Percentiles rank a stretch among this genome's conserved stretches.
These are phyloP conservation scores for Emergomyces africanus DNA, from an alignment of 2,329 filamentous ascomycete genomes.

Conservation along the genomic window DNA sequence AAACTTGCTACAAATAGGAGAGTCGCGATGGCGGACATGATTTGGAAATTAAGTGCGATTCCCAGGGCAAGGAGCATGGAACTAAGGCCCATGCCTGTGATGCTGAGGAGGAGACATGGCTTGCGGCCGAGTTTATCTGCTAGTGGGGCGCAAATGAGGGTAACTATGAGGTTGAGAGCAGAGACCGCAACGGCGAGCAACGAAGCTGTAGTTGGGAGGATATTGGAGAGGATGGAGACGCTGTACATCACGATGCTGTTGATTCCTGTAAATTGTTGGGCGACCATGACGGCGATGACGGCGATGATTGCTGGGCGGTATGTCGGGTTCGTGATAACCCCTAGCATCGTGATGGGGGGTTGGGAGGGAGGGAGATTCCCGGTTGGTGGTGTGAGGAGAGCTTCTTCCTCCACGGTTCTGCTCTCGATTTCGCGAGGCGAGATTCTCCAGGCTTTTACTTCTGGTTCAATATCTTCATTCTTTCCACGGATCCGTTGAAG, in stretches of 20 bases:
- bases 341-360: constrained; percentile 52
- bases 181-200: constrained; percentile 81
- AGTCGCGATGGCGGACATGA: constrained; percentile 69
- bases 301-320: constrained; percentile 66
- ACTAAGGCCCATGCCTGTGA: constrained; percentile 69
- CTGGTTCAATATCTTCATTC: constrained; percentile 55
- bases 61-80: constrained; percentile 67
- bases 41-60: constrained; percentile 58
- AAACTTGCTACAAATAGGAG: constrained; percentile 82
- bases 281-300: constrained; percentile 80
- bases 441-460: constrained; percentile 48
- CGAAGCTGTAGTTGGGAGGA: constrained; percentile 70
- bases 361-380: constrained; percentile 57
- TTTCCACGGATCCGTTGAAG: constrained; percentile 66
- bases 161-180: constrained; percentile 72
- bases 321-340: constrained; percentile 52
- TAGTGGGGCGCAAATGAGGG: constrained; percentile 66
- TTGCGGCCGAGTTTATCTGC: constrained; percentile 84
- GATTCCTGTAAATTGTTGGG: constrained; percentile 85
- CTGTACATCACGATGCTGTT: constrained; percentile 99
- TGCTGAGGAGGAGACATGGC: constrained; percentile 67
- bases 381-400: constrained; percentile 44
- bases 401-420: constrained; percentile 52
- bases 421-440: background rate
- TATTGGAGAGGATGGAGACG: constrained; percentile 68